These are phyloP conservation scores for Baudoinia panamericana DNA, from an alignment of 495 filamentous ascomycete genomes.

Conservation along the genomic window DNA sequence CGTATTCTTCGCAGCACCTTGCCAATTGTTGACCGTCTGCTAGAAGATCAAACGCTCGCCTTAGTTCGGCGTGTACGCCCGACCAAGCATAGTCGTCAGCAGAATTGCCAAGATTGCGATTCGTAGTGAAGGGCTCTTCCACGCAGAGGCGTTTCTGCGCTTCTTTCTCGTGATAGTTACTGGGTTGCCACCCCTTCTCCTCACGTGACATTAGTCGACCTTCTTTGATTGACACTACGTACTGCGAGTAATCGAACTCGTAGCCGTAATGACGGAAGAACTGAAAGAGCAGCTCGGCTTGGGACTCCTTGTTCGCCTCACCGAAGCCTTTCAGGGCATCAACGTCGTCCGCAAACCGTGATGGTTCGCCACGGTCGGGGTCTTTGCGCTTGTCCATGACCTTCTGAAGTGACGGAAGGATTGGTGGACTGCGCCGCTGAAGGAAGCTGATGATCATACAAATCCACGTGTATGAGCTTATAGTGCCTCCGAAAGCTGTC, in stretches of 20 bases:
- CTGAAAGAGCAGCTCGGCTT: conserved; percentile 74
- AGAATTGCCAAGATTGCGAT: conserved; percentile 92
- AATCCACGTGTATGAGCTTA: conserved; percentile 99
- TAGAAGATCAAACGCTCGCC: conserved; percentile 72
- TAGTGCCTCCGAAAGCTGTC: conserved; percentile 85
- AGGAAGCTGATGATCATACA: conserved; percentile 96
- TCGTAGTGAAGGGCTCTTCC: conserved; percentile 89
- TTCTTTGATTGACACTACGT: conserved; percentile 74
- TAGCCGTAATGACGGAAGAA: conserved; percentile 93
- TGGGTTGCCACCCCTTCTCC: conserved; percentile 67
- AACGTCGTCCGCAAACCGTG: conserved; percentile 76
- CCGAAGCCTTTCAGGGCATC: conserved; percentile 61
- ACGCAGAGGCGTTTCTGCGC: conserved; percentile 65
- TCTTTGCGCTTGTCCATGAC: conserved; percentile 48
- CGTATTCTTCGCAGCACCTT: conserved; percentile 70
- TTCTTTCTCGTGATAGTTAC: conserved; percentile 45
- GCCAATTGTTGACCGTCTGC: conserved; percentile 56
- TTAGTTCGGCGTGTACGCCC: conserved; percentile 77
- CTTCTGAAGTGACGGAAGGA: conserved; percentile 78
- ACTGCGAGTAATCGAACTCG: conserved; percentile 77
- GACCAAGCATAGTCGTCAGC: conserved; percentile 88
- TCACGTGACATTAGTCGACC: conserved; percentile 71
- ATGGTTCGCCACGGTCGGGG: conserved; percentile 44
- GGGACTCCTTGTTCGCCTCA: conserved; percentile 61
- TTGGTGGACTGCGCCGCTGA: conserved; percentile 74